Conservation (phyloP, 1,284 basidiomycete species). For the Sanghuangporus sanghuang region DNA sequence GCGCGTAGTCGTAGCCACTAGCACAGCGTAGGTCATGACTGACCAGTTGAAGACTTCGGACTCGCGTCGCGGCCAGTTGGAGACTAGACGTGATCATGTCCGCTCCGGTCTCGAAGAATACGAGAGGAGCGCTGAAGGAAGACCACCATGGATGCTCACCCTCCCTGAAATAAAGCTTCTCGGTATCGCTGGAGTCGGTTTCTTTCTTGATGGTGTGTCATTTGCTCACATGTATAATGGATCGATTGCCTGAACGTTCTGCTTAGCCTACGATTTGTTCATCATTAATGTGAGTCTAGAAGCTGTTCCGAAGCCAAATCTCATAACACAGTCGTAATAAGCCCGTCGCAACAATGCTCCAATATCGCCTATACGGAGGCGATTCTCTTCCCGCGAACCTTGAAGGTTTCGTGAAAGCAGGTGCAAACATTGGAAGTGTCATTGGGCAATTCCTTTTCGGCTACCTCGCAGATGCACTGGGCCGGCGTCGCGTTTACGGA, state of each 20-base stretch:
- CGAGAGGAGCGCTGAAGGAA: slow-evolving; percentile 35
- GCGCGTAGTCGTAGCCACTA: not conserved
- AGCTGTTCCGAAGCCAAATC: not conserved
- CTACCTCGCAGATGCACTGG: slow-evolving; percentile 62
- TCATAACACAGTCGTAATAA: slow-evolving; percentile 23
- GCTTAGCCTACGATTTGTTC: slow-evolving; percentile 67
- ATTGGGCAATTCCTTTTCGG: slow-evolving; percentile 70
- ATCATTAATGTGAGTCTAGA: slow-evolving; percentile 59
- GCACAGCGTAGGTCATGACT: not conserved
- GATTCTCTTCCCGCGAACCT: slow-evolving; percentile 47
- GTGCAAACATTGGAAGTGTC: slow-evolving; percentile 69
- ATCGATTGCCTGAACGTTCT: not conserved
- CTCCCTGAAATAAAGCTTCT: slow-evolving; percentile 50
- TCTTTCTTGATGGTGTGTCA: slow-evolving; percentile 59
- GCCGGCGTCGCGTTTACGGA: slow-evolving; percentile 66
- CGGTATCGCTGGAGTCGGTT: slow-evolving; percentile 60
- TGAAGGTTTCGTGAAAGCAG: slow-evolving; percentile 62
- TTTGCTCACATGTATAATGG: slow-evolving; percentile 8
- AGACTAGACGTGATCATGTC: not conserved
- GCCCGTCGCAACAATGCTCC: slow-evolving; percentile 73
- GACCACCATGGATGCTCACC: slow-evolving; percentile 43
- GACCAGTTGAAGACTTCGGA: no score
- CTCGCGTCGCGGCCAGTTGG: not conserved
- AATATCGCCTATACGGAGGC: slow-evolving; percentile 63
- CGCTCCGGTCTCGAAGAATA: slow-evolving; percentile 36